Base-by-base conservation (phyloP, 495 filamentous ascomycete species). In the Aspergillus taichungensis region DNA sequence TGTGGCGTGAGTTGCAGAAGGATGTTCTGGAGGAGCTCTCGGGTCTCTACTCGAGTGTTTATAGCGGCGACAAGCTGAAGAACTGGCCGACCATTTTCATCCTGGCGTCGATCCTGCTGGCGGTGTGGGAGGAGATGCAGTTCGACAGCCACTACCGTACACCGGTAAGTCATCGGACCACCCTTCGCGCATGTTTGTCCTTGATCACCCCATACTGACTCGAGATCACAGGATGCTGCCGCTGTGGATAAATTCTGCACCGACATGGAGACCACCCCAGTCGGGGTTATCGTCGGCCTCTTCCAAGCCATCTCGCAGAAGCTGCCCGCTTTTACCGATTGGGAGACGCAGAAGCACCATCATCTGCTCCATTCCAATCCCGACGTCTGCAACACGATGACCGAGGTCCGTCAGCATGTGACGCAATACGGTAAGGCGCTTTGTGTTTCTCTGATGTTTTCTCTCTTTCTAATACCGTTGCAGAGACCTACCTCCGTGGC, bases 11-110 rank as follows among this genome's bases (percentile, higher is more conserved):
- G 62, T 71, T 95, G 35, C 87, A 94, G 63, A 94, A 94, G 69
- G 89, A 95, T 49, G 83, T 95, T 36, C 71, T 95, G 9, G 89
- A 94, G 67, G 88, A 95, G 70, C 78, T 95, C 1, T 95, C 89
- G 0, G 62, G 77, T 2, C 78, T 95, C 14, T 95, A 94, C 71
- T 91, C 85, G 8, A 89, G 87, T 54, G 88, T 95, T 28, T 95
- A 95, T 74, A 88, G 82, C 49, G 87, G 88, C 45, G 89, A 95
- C 52, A 87, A 89, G 56, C 73, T 94, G 31, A 95, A 92, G 78
- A 90, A 94, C 70, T 95, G 89, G 89, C 89, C 89, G 6, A 95
- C 88, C 6, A 95, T 95, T 61, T 95, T 95, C 74, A 88, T 95
- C 72, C 75, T 94, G 32, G 88, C 88, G 27, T 87, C 85, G 6